Evolutionary conservation across 768 basidiomycete species (phyloP).

Genomic region (Pisolithus microcarpus): DNA sequence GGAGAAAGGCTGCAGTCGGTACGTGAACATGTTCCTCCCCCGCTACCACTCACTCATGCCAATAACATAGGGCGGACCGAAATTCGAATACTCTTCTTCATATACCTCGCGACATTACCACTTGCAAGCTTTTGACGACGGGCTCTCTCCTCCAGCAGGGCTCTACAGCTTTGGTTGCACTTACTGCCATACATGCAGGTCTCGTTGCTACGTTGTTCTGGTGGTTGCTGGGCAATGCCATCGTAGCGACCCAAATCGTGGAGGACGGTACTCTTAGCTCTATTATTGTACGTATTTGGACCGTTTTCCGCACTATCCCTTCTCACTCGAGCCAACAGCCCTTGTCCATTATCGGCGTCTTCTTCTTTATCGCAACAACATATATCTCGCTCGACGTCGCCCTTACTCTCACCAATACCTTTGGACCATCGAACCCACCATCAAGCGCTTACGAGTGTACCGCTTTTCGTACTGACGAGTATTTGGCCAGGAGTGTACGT

Average conservation of each 20-base stretch:
- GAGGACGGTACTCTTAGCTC: slow-evolving; percentile 82
- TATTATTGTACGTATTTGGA: slow-evolving; percentile 44
- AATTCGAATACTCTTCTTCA: slow-evolving; percentile 53
- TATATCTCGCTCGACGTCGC: slow-evolving; percentile 85
- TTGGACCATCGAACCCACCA: slow-evolving; percentile 55
- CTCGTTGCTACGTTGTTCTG: slow-evolving; percentile 74
- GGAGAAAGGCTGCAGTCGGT: slow-evolving; percentile 87
- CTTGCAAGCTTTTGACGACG: slow-evolving; percentile 77
- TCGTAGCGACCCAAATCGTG: slow-evolving; percentile 83
- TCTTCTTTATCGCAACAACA: slow-evolving; percentile 63
- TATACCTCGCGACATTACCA: slow-evolving; percentile 67
- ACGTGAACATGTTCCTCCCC: slow-evolving; percentile 23
- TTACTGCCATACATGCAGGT: slow-evolving; percentile 77
- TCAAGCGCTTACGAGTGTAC: slow-evolving; percentile 51
- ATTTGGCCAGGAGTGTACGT: slow-evolving; percentile 76
- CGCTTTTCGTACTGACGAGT: slow-evolving; percentile 74
- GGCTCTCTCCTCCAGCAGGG: slow-evolving; percentile 78
- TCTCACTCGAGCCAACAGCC: slow-evolving; percentile 39
- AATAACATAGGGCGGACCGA: slow-evolving; percentile 52
- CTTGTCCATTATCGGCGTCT: slow-evolving; percentile 44
- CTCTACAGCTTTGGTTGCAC: slow-evolving; percentile 53
- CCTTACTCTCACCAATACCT: slow-evolving; percentile 53
- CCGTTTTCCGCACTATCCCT: not conserved
- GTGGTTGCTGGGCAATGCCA: slow-evolving; percentile 65
- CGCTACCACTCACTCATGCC: slow-evolving; percentile 2